Percentiles rank a stretch among this genome's conserved stretches.
Evolutionary conservation across 164 flowering plant species (phyloP).

Genomic region (Aristolochia californica): DNA sequence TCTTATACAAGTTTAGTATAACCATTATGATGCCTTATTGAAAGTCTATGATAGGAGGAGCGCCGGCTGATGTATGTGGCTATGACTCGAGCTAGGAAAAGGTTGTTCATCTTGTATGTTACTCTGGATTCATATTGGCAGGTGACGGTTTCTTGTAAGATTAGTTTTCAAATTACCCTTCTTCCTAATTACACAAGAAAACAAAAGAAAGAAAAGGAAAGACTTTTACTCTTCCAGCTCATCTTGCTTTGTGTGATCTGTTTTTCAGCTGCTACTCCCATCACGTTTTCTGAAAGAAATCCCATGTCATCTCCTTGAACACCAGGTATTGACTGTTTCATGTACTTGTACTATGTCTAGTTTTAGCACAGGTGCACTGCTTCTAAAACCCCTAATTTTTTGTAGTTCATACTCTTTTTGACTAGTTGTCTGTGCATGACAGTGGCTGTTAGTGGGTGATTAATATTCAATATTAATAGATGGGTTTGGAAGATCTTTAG

Average conservation of each 20-base stretch:
- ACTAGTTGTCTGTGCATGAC: too few relatives aligned
- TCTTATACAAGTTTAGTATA: neutral
- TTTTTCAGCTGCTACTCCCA: conserved; percentile 74
- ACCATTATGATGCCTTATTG: neutral
- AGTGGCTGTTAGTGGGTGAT: too few relatives aligned
- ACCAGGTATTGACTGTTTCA: conserved; percentile 32
- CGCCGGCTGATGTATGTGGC: conserved; percentile 83
- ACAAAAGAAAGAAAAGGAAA: neutral
- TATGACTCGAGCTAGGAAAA: conserved; percentile 91
- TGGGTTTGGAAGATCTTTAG: too few relatives aligned
- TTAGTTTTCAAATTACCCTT: too few relatives aligned
- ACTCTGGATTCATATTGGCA: conserved; percentile 79
- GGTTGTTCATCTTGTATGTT: conserved; percentile 65
- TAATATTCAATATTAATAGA: too few relatives aligned
- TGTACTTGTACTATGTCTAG: neutral
- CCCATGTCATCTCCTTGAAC: conserved; percentile 60
- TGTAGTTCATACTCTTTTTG: too few relatives aligned
- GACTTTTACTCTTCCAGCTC: neutral
- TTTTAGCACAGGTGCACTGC: neutral
- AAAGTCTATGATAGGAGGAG: conserved; percentile 53
- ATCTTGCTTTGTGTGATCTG: neutral
- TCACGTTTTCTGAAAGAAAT: conserved; percentile 86
- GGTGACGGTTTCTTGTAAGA: conserved; percentile 27
- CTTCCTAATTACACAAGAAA: too few relatives aligned
- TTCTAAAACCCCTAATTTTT: neutral